Evolutionary conservation across 2,329 filamentous ascomycete species (phyloP), one percentile per base, ranked within the genome.

Genomic region (Cercospora sp.): DNA sequence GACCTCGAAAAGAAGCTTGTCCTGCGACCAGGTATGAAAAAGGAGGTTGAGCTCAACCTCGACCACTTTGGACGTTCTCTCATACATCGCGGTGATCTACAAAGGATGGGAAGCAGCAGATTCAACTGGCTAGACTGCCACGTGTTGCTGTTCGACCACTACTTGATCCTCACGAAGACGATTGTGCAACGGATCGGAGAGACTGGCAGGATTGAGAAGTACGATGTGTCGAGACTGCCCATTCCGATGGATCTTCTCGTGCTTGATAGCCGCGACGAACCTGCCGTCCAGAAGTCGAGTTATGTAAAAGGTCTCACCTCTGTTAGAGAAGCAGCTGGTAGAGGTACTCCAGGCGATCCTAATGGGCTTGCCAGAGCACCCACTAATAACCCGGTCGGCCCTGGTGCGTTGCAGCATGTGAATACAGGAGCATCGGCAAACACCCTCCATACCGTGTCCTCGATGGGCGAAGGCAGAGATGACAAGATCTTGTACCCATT

Each of bases 221-320:
- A 95, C 74, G 95, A 99, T 79, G 94, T 99, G 33, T 97, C 94
- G 0, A 94, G 96, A 79, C 86, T 97, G 83, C 93, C 91, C 6
- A 97, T 99, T 71, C 95, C 95, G 0, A 99, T 99, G 94, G 94
- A 97, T 74, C 84, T 99, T 2, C 84, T 99, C 28, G 92, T 97
- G 60, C 84, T 99, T 0, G 96, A 99, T 80, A 97, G 92, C 78
- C 90, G 92, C 73, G 92, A 94, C 72, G 96, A 99, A 72, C 93
- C 97, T 71, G 90, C 95, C 0, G 91, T 98, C 5, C 87, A 94
- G 65, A 97, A 95, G 78, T 85, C 87, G 1, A 73, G 67, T 28
- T 79, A 79, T 61, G 85, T 91, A 73, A 94, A 93, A 77, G 89
- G 91, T 53, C 87, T 94, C 63, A 88, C 89, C 60, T 86, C 89